Percentiles rank a stretch among this genome's conserved stretches.
Evolutionary conservation across 768 basidiomycete genomes (phyloP).

Genomic region (Scleroderma bovista): DNA sequence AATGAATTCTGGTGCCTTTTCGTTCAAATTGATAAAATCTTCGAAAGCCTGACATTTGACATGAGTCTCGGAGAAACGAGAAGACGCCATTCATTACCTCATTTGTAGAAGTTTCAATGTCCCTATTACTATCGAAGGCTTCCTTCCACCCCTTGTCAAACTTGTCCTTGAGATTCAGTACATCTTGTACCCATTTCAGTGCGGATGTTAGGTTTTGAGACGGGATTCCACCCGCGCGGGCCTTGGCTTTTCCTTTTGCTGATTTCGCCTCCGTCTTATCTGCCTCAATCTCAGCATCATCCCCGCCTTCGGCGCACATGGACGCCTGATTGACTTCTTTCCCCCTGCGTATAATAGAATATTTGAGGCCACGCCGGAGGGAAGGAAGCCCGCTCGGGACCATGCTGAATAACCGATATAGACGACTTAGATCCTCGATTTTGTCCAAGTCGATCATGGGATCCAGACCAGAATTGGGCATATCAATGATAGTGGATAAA

Average conservation of each 20-base stretch:
- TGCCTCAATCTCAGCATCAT: conserved; percentile 30
- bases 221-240: conserved; percentile 36
- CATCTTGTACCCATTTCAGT: conserved; percentile 89
- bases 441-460: conserved; percentile 82
- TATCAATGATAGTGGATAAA: conserved; percentile 64
- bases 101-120: conserved; percentile 75
- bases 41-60: conserved; percentile 69
- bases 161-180: conserved; percentile 87
- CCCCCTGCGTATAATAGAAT: conserved; percentile 69
- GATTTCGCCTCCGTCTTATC: conserved; percentile 33
- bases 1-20: conserved; percentile 87
- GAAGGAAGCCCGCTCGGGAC: conserved; percentile 62
- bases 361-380: conserved; percentile 63
- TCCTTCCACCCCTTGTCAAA: conserved; percentile 72
- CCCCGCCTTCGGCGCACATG: conserved; percentile 32
- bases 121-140: conserved; percentile 68
- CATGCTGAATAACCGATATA: conserved; percentile 70
- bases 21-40: conserved; percentile 83
- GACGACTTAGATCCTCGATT: conserved; percentile 64
- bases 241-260: conserved; percentile 47
- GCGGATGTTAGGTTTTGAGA: conserved; percentile 52
- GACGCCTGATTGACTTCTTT: conserved; percentile 71
- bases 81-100: conserved; percentile 50
- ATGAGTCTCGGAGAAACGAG: conserved; percentile 2
- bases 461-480: conserved; percentile 82